Evolutionary conservation across 1,284 basidiomycete genomes (phyloP).

Genomic region (Ustilago loliicola): DNA sequence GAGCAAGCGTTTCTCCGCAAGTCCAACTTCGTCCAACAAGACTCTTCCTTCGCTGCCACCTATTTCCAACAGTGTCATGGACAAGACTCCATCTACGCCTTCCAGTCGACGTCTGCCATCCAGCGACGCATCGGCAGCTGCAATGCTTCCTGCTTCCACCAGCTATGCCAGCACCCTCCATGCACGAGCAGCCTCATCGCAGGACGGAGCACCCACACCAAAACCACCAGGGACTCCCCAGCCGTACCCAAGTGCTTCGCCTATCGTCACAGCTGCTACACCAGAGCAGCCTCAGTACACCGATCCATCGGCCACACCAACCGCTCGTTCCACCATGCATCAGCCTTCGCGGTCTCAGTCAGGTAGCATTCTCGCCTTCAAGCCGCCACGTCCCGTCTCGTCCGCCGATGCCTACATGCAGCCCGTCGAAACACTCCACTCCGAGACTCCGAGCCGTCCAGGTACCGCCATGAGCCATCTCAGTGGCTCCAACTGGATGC

Average conservation of each 20-base stretch:
- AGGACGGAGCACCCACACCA: constrained; percentile 27
- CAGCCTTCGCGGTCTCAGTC: constrained; percentile 23
- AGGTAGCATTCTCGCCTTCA: constrained; percentile 3
- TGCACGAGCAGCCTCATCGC: constrained; percentile 19
- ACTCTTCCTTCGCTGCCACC: constrained; percentile 31
- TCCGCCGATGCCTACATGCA: constrained; percentile 53
- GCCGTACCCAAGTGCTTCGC: constrained; percentile 12
- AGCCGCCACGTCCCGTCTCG: constrained; percentile 38
- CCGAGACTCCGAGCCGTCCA: constrained; percentile 40
- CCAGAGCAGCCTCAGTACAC: constrained; percentile 31
- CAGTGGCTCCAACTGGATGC: constrained; percentile 49
- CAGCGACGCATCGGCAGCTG: constrained; percentile 5
- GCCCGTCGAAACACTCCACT: constrained; percentile 35
- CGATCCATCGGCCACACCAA: constrained; percentile 13
- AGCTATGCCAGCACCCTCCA: constrained; percentile 26
- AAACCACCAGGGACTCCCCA: constrained; percentile 34
- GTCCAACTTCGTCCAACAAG: constrained; percentile 36
- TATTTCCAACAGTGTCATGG: constrained; percentile 5
- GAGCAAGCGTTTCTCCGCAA: constrained; percentile 22
- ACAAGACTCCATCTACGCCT: background rate
- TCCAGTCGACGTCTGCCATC: constrained; percentile 17
- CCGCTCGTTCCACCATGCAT: constrained; percentile 3
- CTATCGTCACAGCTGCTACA: constrained; percentile 34
- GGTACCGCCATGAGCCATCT: constrained; percentile 50
- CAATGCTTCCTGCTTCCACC: constrained; percentile 14